Conservation (phyloP, 2,329 filamentous ascomycete genomes). For the Penicillium olsonii region DNA sequence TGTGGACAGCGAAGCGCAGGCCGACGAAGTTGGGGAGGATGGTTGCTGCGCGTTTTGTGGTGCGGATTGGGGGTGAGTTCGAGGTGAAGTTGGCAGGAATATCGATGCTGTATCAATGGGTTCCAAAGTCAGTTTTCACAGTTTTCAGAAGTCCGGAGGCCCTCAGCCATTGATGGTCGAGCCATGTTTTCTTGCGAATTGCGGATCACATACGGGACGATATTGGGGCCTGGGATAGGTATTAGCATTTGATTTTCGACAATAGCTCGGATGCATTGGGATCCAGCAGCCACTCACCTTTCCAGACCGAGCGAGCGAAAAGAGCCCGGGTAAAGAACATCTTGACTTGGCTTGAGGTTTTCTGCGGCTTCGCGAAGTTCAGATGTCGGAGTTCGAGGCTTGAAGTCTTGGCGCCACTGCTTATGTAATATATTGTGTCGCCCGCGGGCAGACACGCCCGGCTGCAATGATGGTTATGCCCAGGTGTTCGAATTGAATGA, state of each 20-base stretch:
- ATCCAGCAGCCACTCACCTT: conserved; percentile 59
- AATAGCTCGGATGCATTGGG: not conserved
- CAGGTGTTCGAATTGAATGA: too few relatives aligned
- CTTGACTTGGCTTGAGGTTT: conserved; percentile 31
- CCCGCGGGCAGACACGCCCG: too few relatives aligned
- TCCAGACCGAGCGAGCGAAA: conserved; percentile 80
- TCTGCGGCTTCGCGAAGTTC: conserved; percentile 19
- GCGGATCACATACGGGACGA: conserved; percentile 62
- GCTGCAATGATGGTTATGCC: too few relatives aligned
- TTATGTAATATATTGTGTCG: conserved; percentile 18
- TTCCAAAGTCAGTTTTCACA: conserved; percentile 3
- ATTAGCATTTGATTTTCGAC: conserved; percentile 9
- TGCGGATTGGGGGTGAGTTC: conserved; percentile 74
- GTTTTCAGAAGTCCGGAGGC: not conserved
- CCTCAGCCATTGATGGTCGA: not conserved
- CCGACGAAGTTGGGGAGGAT: conserved; percentile 93
- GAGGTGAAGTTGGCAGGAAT: conserved; percentile 53
- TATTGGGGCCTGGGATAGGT: conserved; percentile 60
- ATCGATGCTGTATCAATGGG: conserved; percentile 34
- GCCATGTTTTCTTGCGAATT: conserved; percentile 6
- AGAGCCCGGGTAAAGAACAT: conserved; percentile 72
- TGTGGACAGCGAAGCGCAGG: conserved; percentile 85
- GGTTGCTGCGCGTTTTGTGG: conserved; percentile 82
- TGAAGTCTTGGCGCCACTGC: conserved; percentile 6
- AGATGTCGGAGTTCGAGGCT: conserved; percentile 7